Base-by-base conservation (phyloP, 2,329 filamentous ascomycete species). In the Parascedosporium putredinis region DNA sequence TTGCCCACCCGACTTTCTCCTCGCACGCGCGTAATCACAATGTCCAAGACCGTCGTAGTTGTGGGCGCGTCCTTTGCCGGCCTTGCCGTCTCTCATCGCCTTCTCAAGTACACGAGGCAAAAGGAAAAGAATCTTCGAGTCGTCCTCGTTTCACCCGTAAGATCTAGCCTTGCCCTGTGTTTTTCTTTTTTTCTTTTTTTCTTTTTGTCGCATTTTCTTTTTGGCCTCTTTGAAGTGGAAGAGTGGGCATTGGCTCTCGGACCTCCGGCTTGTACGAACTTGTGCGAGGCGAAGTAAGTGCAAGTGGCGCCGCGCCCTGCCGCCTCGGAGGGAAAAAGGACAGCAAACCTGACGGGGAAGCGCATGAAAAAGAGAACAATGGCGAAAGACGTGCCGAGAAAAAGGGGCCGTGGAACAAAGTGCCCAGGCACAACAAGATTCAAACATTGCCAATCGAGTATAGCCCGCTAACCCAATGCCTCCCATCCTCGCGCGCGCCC, bases 11-110 rank as follows among this genome's bases (percentile, higher is more conserved):
- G n/a, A n/a, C 22, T 23, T 34, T 20, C 20, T 43, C 16, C 33
- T 47, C 9, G 24, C 7, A 46, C 24, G 16, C 27, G 7, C 25
- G 27, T 29, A 47, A 38, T 38, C 5, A 49, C 56, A 60, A 77
- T 75, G 72, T 60, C 67, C 25, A 72, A 75, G 57, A 78, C 72
- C 4, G 67, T 80, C 34, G 67, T 79, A 5, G 64, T 80, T 44
- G 63, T 79, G 16, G 76, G 76, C 34, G 76, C 74, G 52, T 71
- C 75, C 47, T 73, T 72, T 40, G 75, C 67, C 47, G 76, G 76
- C 51, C 64, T 79, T 44, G 70, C 72, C 49, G 59, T 77, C 20
- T 71, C 75, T 24, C 76, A 80, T 55, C 68, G 71, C 20, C 66
- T 80, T 2, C 68, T 80, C 52, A 77, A 77, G 60, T 69, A 78